Evolutionary conservation across 495 filamentous ascomycete species (phyloP), one percentile per base, ranked within the genome.

Genomic region (Aspergillus steynii): DNA sequence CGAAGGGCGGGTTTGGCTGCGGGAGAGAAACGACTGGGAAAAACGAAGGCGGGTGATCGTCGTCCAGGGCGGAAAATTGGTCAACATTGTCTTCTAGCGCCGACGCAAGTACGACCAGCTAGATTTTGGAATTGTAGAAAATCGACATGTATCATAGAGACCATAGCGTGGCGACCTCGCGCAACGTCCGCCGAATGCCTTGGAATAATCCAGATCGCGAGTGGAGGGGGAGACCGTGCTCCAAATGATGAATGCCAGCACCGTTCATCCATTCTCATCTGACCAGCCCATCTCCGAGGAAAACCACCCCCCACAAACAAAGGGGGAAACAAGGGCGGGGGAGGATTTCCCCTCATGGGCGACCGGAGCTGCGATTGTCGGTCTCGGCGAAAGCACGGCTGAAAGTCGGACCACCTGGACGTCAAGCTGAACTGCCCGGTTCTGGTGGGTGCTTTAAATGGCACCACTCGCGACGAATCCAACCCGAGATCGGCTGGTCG

Each of bases 1-100:
- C 9, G 76, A 78, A 60, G 82, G 83, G 4, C 74, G 71, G 34
- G 32, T 67, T 42, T 83, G 80, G 77, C 66, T 85, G 50, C 71
- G 63, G n/a, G 71, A 76, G 63, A 77, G 73, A 66, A 74, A 80
- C 58, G 78, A 81, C 27, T 79, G 77, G 79, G 75, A 74, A 57
- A 80, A 75, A 65, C 68, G 76, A 29, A 66, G 70, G 50, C 69
- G 77, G 50, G 72, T 82, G 9, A 74, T 82, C 56, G 76, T 83
- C 54, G 73, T 82, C 29, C 76, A 76, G 62, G 78, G 78, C 20
- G 78, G 80, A 20, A 81, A 75, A 59, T 52, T 80, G 62, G 68
- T 83, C 20, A 83, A 83, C 66, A 70, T 83, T 61, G 80, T 83
- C 5, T 81, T 80, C 55, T 80, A 63, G 67, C 47, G 54, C 5